Evolutionary conservation across 2,329 filamentous ascomycete genomes (phyloP).

Genomic region (Colletotrichum sp.): DNA sequence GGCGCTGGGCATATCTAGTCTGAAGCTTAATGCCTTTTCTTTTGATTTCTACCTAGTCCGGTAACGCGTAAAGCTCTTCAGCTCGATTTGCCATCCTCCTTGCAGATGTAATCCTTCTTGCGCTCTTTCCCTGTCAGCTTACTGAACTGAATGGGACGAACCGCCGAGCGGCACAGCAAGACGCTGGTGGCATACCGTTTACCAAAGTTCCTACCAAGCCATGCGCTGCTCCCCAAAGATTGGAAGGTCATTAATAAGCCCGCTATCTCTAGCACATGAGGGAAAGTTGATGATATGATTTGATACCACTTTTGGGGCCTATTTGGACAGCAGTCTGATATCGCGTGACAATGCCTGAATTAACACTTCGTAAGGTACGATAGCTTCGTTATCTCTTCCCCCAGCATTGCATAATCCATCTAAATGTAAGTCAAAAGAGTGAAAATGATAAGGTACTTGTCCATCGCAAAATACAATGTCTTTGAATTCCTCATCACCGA

Average conservation of each 20-base stretch:
- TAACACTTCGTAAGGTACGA: neutral
- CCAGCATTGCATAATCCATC: no score
- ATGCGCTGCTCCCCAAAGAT: neutral
- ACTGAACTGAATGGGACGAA: neutral
- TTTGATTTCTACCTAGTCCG: neutral
- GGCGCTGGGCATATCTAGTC: neutral
- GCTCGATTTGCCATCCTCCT: neutral
- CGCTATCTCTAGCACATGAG: neutral
- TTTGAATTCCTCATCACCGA: no score
- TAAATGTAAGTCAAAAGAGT: no score
- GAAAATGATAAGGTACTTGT: no score
- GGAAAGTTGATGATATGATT: neutral
- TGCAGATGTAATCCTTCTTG: accelerated
- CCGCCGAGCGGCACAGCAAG: neutral
- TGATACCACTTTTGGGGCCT: neutral
- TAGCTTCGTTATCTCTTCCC: neutral
- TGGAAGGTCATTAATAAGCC: neutral
- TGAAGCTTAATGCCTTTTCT: neutral
- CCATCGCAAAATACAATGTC: no score
- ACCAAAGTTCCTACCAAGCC: neutral
- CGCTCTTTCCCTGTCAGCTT: neutral
- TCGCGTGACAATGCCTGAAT: neutral
- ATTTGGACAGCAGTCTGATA: neutral
- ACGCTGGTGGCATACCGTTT: neutral
- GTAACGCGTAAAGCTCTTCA: neutral